Percentiles rank a stretch among this genome's conserved stretches.
Evolutionary conservation across 768 basidiomycete genomes (phyloP).

Genomic region (Xerocomus brunneocitrinus): DNA sequence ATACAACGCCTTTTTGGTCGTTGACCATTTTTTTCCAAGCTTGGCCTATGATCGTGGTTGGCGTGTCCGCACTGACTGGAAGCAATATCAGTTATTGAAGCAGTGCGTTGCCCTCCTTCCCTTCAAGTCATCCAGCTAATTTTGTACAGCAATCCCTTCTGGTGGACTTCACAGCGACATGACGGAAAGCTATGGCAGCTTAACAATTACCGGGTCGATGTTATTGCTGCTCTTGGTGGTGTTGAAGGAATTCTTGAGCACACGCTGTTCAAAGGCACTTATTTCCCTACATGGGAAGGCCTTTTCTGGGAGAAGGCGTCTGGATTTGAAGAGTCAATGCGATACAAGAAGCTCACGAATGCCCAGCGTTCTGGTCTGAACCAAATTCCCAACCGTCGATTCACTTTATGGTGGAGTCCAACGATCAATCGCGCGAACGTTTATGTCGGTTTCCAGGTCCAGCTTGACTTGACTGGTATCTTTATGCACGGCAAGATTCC

Average conservation of each 20-base stretch:
- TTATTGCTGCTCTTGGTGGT: conserved; percentile 95
- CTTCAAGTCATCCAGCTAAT: conserved; percentile 7
- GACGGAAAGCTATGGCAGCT: conserved; percentile 96
- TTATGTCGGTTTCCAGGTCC: conserved; percentile 99
- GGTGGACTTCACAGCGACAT: conserved; percentile 98
- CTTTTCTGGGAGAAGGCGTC: conserved; percentile 99
- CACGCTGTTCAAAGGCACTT: conserved; percentile 95
- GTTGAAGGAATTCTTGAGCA: conserved; percentile 97
- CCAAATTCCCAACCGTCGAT: conserved; percentile 97
- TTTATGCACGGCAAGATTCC: conserved; percentile 99
- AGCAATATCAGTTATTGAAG: conserved; percentile 91
- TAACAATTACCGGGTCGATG: conserved; percentile 98
- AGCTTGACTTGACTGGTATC: conserved; percentile 94
- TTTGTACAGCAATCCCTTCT: conserved; percentile 83
- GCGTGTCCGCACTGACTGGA: conserved; percentile 98
- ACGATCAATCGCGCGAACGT: conserved; percentile 99
- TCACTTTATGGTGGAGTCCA: conserved; percentile 99
- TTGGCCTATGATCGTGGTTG: conserved; percentile 98
- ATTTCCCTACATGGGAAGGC: conserved; percentile 98
- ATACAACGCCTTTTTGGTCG: neutral
- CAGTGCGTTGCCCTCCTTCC: conserved; percentile 49
- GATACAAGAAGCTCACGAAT: conserved; percentile 95
- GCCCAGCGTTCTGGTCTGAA: conserved; percentile 97
- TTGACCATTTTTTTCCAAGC: conserved; percentile 31
- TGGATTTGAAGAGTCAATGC: conserved; percentile 94